Conservation (phyloP, 208 protist genomes). For the Strigomonas culicis region DNA sequence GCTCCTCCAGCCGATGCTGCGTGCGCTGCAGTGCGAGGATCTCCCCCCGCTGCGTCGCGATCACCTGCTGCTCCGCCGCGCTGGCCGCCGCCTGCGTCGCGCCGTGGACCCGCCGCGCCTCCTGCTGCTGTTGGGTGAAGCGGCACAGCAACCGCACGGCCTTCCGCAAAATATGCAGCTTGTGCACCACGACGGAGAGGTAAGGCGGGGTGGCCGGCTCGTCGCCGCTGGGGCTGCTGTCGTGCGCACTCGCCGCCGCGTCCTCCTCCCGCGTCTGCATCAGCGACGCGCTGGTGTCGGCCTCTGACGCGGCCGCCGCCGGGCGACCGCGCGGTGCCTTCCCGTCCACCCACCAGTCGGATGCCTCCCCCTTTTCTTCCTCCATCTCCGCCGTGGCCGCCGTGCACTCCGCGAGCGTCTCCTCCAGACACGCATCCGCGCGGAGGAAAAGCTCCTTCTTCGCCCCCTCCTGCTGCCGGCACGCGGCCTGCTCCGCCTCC, state of each 20-base stretch:
- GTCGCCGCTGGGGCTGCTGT: not conserved
- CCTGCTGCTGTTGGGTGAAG: not conserved
- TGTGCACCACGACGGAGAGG: not conserved
- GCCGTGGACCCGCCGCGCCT: not conserved
- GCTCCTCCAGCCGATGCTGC: not conserved
- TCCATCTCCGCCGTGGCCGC: not conserved
- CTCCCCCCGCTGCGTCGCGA: too few relatives aligned
- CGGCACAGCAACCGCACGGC: not conserved
- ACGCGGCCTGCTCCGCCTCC: not conserved
- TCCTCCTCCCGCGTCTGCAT: not conserved
- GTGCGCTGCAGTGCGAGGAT: not conserved
- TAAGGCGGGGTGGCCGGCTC: not conserved
- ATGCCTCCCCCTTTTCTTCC: not conserved
- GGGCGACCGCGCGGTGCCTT: not conserved
- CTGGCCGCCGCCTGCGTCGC: too few relatives aligned
- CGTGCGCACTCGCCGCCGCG: not conserved
- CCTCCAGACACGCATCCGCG: not conserved
- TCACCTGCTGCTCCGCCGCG: not conserved
- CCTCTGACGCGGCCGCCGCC: too few relatives aligned
- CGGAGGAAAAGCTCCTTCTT: not conserved
- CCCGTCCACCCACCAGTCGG: not conserved
- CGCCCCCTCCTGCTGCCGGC: not conserved
- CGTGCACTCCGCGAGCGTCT: not conserved
- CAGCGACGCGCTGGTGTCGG: not conserved
- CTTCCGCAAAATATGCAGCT: not conserved